phyloP scores from a whole-genome alignment of 2,329 filamentous ascomycete genomes.

The Fusarium continuum region DNA sequence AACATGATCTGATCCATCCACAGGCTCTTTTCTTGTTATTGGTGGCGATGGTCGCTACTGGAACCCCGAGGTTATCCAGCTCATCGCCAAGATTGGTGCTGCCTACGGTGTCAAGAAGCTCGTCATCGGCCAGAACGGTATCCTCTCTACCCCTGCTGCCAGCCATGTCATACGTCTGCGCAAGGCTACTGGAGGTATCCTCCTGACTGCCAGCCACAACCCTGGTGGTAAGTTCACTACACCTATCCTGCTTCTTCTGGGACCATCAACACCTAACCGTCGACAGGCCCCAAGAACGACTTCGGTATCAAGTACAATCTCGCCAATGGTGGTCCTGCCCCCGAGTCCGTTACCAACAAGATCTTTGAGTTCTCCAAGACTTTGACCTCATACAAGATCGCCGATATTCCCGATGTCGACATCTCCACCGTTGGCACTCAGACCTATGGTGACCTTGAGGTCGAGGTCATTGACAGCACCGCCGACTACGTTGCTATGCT shows the following conservation, averaged over 20 bases:
- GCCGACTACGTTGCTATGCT: slow-evolving; percentile 93
- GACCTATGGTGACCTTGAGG: slow-evolving; percentile 86
- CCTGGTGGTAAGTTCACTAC: slow-evolving; percentile 77
- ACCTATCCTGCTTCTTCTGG: neutral
- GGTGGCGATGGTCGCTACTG: slow-evolving; percentile 97
- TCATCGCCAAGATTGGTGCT: slow-evolving; percentile 96
- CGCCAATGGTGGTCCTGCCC: slow-evolving; percentile 92
- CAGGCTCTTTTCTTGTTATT: slow-evolving; percentile 86
- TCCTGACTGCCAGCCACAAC: slow-evolving; percentile 98
- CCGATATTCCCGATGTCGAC: slow-evolving; percentile 86
- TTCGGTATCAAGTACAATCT: slow-evolving; percentile 99
- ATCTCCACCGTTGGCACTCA: slow-evolving; percentile 82
- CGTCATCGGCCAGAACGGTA: slow-evolving; percentile 93
- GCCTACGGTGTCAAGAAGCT: slow-evolving; percentile 99
- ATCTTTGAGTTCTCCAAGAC: slow-evolving; percentile 93
- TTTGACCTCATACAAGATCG: slow-evolving; percentile 90
- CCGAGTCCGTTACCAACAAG: slow-evolving; percentile 97
- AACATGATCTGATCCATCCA: slow-evolving; percentile 29
- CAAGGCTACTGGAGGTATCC: slow-evolving; percentile 94
- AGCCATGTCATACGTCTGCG: slow-evolving; percentile 95
- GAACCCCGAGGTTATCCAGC: slow-evolving; percentile 95
- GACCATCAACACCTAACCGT: neutral
- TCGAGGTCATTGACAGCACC: slow-evolving; percentile 94
- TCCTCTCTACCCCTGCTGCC: slow-evolving; percentile 94
- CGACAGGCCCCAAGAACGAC: slow-evolving; percentile 84